Evolutionary conservation across 768 basidiomycete genomes (phyloP).

Genomic region (Phylloporus scabripes): DNA sequence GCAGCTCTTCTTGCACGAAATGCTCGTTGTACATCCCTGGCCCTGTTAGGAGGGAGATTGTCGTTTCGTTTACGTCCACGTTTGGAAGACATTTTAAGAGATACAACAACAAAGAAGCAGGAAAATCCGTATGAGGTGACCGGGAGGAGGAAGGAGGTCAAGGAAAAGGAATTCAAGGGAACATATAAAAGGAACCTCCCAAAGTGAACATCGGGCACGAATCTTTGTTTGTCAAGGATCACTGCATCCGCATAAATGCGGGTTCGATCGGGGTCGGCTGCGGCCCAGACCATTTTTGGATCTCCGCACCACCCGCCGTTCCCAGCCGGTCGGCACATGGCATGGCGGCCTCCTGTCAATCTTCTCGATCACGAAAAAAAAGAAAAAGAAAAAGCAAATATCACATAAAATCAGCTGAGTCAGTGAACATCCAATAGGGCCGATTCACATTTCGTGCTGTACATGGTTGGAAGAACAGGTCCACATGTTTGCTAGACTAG

Average conservation of each 20-base stretch:
- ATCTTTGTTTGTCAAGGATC: constrained; percentile 34
- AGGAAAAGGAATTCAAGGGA: constrained; percentile 33
- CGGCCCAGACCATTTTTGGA: constrained; percentile 32
- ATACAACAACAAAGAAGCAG: constrained; percentile 7
- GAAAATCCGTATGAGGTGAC: constrained; percentile 22
- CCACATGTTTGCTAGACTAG: not conserved
- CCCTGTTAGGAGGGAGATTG: constrained; percentile 60
- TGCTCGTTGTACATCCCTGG: constrained; percentile 83
- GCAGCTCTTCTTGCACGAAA: constrained; percentile 87
- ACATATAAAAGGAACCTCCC: constrained; percentile 36
- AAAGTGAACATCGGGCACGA: constrained; percentile 30
- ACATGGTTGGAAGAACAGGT: not conserved
- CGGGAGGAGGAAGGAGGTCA: constrained; percentile 28
- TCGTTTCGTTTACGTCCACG: constrained; percentile 77
- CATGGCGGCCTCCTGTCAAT: constrained; percentile 16
- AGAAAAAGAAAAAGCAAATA: not conserved
- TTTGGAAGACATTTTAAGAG: constrained; percentile 67
- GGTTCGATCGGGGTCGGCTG: constrained; percentile 36
- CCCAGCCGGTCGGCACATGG: constrained; percentile 15
- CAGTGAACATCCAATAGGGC: not conserved
- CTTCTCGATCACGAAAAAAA: constrained; percentile 12
- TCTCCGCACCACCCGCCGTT: constrained; percentile 31
- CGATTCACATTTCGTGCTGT: not conserved
- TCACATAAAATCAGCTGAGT: not conserved
- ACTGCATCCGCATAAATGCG: constrained; percentile 29